Base-by-base conservation (phyloP, 371 early-diverging fungal species). In the Amoeboaphelidium occidentale region DNA sequence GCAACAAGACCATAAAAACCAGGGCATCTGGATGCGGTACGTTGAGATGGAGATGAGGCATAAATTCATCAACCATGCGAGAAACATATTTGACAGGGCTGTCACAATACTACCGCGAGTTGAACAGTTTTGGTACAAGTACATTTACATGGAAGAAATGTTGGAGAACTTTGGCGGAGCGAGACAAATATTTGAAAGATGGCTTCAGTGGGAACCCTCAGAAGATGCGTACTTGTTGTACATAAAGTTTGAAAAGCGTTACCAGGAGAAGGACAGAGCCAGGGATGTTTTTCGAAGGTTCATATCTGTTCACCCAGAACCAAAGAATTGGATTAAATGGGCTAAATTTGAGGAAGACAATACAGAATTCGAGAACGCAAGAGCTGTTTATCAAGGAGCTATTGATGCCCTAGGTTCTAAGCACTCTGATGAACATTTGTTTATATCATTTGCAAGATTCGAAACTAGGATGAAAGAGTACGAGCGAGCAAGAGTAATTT, bases 201-300 rank as follows among this genome's bases (percentile, higher is more conserved):
- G 97, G 97, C 90, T 96, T 88, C 73, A 81, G 50, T 94, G 97
- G 94, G 88, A 92, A 54, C 93, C 94, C 1, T 66, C 73, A 43
- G 86, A 81, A 55, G 74, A 75, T 12, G 91, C 90, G 0, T 96
- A 92, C 92, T 64, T 67, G 60, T 84, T 90, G 0, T 96, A 85
- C 55, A 78, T 92, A 50, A 84, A 88, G 62, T 77, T 94, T 63
- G 97, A 96, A 60, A 69, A 71, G 52, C 68, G 64, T 51, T 91
- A 93, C 58, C 53, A 70, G 27, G 90, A 96, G 58, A 54, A 69
- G 46, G 83, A 78, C n/a, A 69, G 78, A 12, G 91, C 84, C 3
- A 69, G 90, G 4, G 66, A 63, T 2, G 63, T 93, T 14, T 85
- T 77, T 60, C 77, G 78, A 54, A 67, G 93, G 17, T 81, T 91